Evolutionary conservation across 2,329 filamentous ascomycete species (phyloP).

Genomic region (Bipolaris gigantea): DNA sequence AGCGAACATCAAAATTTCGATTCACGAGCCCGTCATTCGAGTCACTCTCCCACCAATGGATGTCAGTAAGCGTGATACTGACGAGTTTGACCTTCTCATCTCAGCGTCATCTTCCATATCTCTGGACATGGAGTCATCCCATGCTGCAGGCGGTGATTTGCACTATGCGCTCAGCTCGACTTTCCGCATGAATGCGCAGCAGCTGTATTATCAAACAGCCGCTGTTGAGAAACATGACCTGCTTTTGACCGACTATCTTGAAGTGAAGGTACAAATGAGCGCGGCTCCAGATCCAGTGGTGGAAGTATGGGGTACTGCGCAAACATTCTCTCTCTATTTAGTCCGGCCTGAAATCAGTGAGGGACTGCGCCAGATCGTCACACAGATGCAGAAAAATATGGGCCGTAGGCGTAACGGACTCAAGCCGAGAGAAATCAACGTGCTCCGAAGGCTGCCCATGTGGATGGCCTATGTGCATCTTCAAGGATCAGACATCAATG

Average conservation of each 20-base stretch:
- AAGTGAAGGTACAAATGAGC: constrained; percentile 81
- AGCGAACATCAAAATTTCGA: constrained; percentile 89
- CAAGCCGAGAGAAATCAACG: constrained; percentile 55
- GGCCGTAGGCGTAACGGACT: constrained; percentile 37
- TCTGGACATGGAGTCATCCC: constrained; percentile 92
- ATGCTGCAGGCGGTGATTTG: constrained; percentile 78
- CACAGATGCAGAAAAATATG: constrained; percentile 67
- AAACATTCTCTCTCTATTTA: constrained; percentile 87
- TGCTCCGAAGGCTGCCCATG: constrained; percentile 74
- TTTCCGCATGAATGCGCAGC: constrained; percentile 80
- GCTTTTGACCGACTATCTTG: constrained; percentile 82
- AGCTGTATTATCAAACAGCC: constrained; percentile 92
- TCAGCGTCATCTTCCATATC: constrained; percentile 93
- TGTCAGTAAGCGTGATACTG: constrained; percentile 57
- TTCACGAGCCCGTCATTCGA: constrained; percentile 92
- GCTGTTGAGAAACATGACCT: constrained; percentile 82
- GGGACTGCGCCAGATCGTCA: constrained; percentile 87
- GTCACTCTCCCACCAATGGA: constrained; percentile 83
- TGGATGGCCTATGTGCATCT: constrained; percentile 86
- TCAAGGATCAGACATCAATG: constrained; percentile 83
- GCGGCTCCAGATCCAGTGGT: constrained; percentile 86
- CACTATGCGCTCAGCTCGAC: constrained; percentile 86
- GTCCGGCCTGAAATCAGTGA: constrained; percentile 90
- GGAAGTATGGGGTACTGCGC: constrained; percentile 74
- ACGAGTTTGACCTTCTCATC: constrained; percentile 93